phyloP scores from a whole-genome alignment of 352 stramenopile genomes.

The Blastocystis sp. region DNA sequence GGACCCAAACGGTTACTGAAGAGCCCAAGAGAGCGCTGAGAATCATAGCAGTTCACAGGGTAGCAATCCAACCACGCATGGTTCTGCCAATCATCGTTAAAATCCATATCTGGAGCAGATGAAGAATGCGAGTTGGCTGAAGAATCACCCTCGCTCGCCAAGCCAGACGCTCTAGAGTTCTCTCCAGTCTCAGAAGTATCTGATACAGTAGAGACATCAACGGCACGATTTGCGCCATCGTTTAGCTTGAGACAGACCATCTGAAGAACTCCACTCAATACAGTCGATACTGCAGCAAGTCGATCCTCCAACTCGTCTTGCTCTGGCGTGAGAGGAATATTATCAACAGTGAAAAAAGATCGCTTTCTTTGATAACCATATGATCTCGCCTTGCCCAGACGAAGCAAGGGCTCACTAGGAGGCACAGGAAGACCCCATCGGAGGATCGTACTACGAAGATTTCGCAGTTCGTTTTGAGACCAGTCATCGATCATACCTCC shows the following conservation, averaged over 20 bases:
- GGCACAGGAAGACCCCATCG: conserved; percentile 40
- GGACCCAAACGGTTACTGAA: conserved; percentile 34
- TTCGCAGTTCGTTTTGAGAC: not conserved
- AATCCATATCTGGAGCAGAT: not conserved
- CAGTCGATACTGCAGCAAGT: not conserved
- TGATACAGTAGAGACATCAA: too few species aligned
- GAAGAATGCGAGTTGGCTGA: not conserved
- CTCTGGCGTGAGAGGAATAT: not conserved
- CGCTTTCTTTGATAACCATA: not conserved
- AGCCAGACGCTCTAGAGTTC: too few species aligned
- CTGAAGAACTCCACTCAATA: not conserved
- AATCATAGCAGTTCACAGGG: not conserved
- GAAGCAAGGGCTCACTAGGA: not conserved
- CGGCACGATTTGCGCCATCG: not conserved
- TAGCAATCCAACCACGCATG: not conserved
- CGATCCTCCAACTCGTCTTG: not conserved
- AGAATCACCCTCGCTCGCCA: not conserved
- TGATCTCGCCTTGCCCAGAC: not conserved
- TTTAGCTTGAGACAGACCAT: not conserved
- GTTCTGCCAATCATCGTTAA: not conserved
- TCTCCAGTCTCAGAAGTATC: not conserved
- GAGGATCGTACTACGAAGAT: not conserved
- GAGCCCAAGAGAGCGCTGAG: not conserved
- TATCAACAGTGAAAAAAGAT: not conserved
- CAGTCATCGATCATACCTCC: conserved; percentile 5